phyloP scores from a whole-genome alignment of 768 basidiomycete genomes.

The Mycena leptocephala region DNA sequence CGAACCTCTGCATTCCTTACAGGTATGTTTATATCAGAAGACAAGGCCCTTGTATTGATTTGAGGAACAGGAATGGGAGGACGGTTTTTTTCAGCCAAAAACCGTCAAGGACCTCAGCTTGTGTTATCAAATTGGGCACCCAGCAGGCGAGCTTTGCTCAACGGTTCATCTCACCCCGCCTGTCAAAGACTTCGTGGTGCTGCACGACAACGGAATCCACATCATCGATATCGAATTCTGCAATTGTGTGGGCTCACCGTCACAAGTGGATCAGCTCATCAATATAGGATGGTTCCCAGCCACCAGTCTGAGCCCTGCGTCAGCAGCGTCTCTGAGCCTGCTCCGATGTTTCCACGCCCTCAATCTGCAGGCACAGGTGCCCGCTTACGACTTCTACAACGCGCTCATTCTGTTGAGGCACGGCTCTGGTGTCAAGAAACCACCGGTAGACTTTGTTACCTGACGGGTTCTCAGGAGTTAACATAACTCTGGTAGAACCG shows the following conservation, averaged over 20 bases:
- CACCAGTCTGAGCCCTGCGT: conserved; percentile 34
- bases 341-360: conserved; percentile 38
- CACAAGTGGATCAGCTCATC: conserved; percentile 30
- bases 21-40: no score
- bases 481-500: conserved; percentile 26
- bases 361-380: conserved; percentile 34
- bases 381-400: conserved; percentile 40
- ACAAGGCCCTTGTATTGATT: no score
- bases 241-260: neutral
- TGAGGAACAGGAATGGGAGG: neutral
- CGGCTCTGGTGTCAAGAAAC: neutral
- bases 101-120: conserved; percentile 2
- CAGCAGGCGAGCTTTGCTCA: no score
- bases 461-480: neutral
- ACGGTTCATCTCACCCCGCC: no score
- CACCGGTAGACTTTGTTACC: neutral
- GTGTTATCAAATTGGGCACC: no score
- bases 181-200: no score
- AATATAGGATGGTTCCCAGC: conserved; percentile 38
- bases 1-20: no score
- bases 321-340: conserved; percentile 36
- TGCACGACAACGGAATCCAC: no score
- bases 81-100: conserved; percentile 27
- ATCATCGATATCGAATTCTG: neutral
- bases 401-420: conserved; percentile 20